These are phyloP conservation scores for Calocybe gambosa DNA, from an alignment of 1,284 basidiomycete genomes.

Conservation along the genomic window DNA sequence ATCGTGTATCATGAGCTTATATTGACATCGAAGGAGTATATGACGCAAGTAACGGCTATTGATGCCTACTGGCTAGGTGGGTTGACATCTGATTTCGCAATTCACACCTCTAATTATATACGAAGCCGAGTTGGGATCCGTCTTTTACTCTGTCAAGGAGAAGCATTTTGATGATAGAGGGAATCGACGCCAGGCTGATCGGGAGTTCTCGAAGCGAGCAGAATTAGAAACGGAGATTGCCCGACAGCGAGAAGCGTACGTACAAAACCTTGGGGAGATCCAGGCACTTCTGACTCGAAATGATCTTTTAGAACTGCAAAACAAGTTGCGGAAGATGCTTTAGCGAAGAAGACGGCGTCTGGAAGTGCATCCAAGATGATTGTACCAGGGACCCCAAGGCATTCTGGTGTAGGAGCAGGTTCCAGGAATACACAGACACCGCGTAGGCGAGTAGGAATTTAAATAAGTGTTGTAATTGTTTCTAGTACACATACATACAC, in stretches of 20 bases:
- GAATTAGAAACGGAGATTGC: slow-evolving; percentile 91
- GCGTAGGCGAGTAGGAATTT: slow-evolving; percentile 46
- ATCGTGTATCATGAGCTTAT: slow-evolving; percentile 97
- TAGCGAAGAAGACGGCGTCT: slow-evolving; percentile 52
- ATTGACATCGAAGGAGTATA: slow-evolving; percentile 91
- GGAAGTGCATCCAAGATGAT: slow-evolving; percentile 65
- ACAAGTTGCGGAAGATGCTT: slow-evolving; percentile 60
- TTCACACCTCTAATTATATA: not conserved
- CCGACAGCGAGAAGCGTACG: slow-evolving; percentile 79
- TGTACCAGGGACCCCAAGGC: slow-evolving; percentile 75
- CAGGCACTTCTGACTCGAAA: not conserved
- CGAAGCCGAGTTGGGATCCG: slow-evolving; percentile 83
- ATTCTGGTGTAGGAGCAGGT: slow-evolving; percentile 65
- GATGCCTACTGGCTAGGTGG: slow-evolving; percentile 92
- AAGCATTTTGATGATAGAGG: slow-evolving; percentile 89
- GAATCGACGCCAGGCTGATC: slow-evolving; percentile 66
- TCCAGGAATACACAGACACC: slow-evolving; percentile 60
- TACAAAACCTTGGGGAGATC: slow-evolving; percentile 13
- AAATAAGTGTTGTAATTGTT: slow-evolving; percentile 1
- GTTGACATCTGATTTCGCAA: slow-evolving; percentile 19
- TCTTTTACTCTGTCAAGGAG: slow-evolving; percentile 93
- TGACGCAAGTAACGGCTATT: slow-evolving; percentile 94
- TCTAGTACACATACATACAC: too few relatives aligned
- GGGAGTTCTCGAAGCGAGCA: slow-evolving; percentile 85
- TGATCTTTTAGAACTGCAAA: slow-evolving; percentile 45